phyloP scores from a whole-genome alignment of 805 yeast genomes.

The Zygosaccharomyces bisporus region DNA sequence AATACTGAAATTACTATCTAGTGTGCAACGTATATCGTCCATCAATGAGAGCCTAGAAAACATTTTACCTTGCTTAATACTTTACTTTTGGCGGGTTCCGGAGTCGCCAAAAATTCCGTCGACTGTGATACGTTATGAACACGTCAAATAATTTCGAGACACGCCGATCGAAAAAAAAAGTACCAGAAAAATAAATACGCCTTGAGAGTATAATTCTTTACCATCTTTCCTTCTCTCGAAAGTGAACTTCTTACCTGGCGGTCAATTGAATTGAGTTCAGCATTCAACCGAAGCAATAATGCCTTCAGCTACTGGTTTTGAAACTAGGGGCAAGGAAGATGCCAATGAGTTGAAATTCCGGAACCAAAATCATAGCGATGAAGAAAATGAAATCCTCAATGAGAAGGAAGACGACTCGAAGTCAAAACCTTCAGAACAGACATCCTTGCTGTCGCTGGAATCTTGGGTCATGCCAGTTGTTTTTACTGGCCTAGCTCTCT shows the following conservation, averaged over 20 bases:
- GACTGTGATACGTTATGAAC: conserved; percentile 9
- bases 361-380: conserved; percentile 10
- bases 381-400: conserved; percentile 9
- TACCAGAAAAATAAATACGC: conserved; percentile 4
- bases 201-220: background rate
- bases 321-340: conserved; percentile 15
- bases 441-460: conserved; percentile 28
- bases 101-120: conserved; percentile 8
- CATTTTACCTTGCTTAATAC: too few species aligned
- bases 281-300: conserved; percentile 15
- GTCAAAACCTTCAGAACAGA: conserved; percentile 7
- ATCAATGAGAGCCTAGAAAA: too few species aligned
- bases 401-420: conserved; percentile 25
- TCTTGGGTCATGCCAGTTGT: conserved; percentile 42
- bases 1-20: background rate
- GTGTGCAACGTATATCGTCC: too few species aligned
- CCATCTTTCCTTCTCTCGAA: too few species aligned
- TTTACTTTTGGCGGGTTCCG: background rate
- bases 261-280: background rate
- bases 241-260: background rate
- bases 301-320: conserved; percentile 26
- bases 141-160: conserved; percentile 13
- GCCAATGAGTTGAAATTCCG: conserved; percentile 13
- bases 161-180: conserved; percentile 5
- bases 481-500: conserved; percentile 45